These are phyloP conservation scores for Pelargonium australe DNA, from an alignment of 441 rosid species.

Conservation along the genomic window DNA sequence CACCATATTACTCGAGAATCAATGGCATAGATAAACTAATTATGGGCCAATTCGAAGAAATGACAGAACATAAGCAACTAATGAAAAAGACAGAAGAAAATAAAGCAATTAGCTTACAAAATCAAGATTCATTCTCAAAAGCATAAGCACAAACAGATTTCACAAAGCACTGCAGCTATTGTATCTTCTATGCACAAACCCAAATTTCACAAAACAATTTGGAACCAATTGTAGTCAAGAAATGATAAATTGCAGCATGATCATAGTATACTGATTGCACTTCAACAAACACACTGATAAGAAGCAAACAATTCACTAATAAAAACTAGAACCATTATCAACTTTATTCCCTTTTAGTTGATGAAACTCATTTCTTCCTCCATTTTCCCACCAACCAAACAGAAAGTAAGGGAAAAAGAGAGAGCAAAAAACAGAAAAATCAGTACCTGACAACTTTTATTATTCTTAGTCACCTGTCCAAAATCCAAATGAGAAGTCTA, in stretches of 20 bases:
- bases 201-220: too few species aligned
- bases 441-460: constrained; percentile 64
- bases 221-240: neutral
- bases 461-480: too few species aligned
- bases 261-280: neutral
- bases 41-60: neutral
- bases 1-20: constrained; percentile 1
- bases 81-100: neutral
- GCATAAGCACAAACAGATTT: neutral
- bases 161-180: neutral
- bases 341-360: neutral
- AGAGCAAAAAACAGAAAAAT: neutral
- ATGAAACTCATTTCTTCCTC: neutral
- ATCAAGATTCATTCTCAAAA: neutral
- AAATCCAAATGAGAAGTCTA: too few species aligned
- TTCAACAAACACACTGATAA: neutral
- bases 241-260: neutral
- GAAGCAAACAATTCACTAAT: neutral
- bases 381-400: constrained; percentile 23
- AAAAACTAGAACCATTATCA: neutral
- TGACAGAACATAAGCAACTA: constrained; percentile 4
- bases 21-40: neutral
- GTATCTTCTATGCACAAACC: neutral
- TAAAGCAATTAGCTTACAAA: neutral
- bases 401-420: constrained; percentile 3